Conservation (phyloP, 768 basidiomycete species). For the Termitomyces sp. region DNA sequence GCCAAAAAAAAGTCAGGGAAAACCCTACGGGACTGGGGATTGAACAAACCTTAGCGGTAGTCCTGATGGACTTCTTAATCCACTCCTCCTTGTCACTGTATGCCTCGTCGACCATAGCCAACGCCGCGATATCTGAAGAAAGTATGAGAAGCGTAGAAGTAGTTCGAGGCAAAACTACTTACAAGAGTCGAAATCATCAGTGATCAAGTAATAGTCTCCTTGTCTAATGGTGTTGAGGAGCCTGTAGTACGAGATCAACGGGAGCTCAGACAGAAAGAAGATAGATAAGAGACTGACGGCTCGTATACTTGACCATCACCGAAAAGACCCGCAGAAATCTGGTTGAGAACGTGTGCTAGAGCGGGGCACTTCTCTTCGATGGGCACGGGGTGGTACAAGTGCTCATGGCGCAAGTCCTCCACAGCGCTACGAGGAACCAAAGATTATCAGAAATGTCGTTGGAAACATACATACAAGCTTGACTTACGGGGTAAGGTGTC, state of each 20-base stretch:
- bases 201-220: slow-evolving; percentile 76
- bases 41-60: slow-evolving; percentile 63
- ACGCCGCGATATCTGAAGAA: slow-evolving; percentile 69
- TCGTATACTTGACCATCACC: slow-evolving; percentile 83
- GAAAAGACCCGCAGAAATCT: slow-evolving; percentile 75
- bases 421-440: slow-evolving; percentile 49
- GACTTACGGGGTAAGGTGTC: slow-evolving; percentile 71
- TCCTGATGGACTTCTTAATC: slow-evolving; percentile 88
- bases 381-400: slow-evolving; percentile 78
- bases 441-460: background rate
- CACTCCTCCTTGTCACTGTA: slow-evolving; percentile 84
- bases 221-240: slow-evolving; percentile 75
- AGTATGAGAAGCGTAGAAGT: background rate
- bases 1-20: background rate
- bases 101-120: slow-evolving; percentile 85
- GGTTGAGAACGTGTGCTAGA: slow-evolving; percentile 75
- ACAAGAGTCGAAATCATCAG: slow-evolving; percentile 96
- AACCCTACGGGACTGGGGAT: background rate
- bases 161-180: slow-evolving; percentile 22
- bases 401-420: slow-evolving; percentile 83
- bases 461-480: background rate
- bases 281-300: slow-evolving; percentile 52
- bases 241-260: slow-evolving; percentile 29
- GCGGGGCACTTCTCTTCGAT: slow-evolving; percentile 83
- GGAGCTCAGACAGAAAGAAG: slow-evolving; percentile 5